These are phyloP conservation scores for Trichoderma lentiforme DNA, from an alignment of 2,329 filamentous ascomycete genomes.

Conservation along the genomic window DNA sequence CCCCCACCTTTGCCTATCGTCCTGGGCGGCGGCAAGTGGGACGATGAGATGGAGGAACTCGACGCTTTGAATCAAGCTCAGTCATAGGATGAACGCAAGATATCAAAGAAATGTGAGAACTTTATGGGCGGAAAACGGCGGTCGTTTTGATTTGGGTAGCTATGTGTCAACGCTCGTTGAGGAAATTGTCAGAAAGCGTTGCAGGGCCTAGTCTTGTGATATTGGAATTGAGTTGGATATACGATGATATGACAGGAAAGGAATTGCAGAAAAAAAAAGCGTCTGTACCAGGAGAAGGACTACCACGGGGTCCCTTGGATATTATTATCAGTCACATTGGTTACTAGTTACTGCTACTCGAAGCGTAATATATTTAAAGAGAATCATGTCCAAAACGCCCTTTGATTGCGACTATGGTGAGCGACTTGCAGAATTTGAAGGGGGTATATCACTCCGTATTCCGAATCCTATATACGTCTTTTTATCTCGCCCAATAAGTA, in stretches of 20 bases:
- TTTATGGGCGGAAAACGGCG: background rate
- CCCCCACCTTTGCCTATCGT: slow-evolving; percentile 28
- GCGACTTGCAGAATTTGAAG: background rate
- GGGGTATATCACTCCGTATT: slow-evolving; percentile 6
- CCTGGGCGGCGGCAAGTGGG: slow-evolving; percentile 46
- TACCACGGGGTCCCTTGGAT: background rate
- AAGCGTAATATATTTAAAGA: slow-evolving; percentile 9
- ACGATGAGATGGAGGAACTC: slow-evolving; percentile 55
- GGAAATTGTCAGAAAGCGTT: background rate
- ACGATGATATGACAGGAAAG: background rate
- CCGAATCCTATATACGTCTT: slow-evolving; percentile 10
- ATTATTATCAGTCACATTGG: background rate
- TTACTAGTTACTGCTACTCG: background rate
- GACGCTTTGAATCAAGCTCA: slow-evolving; percentile 35
- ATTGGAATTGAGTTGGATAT: background rate
- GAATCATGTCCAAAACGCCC: background rate
- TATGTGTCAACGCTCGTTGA: background rate
- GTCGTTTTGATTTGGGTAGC: background rate
- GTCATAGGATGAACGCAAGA: background rate
- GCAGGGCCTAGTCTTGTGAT: background rate
- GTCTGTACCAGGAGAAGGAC: background rate
- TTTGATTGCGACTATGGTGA: background rate
- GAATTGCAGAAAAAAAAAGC: background rate
- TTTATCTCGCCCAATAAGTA: background rate
- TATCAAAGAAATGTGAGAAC: background rate